phyloP scores from a whole-genome alignment of 192 early-diverging fungal genomes.

The Backusella sp. region DNA sequence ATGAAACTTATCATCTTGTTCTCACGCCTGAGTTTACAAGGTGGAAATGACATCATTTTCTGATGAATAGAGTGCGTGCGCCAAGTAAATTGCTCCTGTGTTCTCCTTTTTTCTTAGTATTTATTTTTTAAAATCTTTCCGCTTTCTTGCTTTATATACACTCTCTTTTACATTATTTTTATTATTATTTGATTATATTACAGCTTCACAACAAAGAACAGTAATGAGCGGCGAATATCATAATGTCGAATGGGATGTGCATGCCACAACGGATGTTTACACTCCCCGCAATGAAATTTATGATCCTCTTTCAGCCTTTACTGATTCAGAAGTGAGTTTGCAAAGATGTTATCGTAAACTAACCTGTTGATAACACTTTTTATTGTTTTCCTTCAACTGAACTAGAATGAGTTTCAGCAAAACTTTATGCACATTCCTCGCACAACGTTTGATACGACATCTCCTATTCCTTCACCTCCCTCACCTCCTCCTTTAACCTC shows the following conservation, averaged over 20 bases:
- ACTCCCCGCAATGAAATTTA: slow-evolving; percentile 11
- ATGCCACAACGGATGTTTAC: slow-evolving; percentile 21
- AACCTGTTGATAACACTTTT: too few species aligned
- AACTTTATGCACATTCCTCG: neutral
- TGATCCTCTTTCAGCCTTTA: slow-evolving; percentile 16
- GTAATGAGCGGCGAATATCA: slow-evolving; percentile 23
- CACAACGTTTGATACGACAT: slow-evolving; percentile 1
- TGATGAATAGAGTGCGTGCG: neutral
- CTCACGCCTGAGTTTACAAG: neutral
- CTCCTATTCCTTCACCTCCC: neutral
- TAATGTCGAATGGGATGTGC: slow-evolving; percentile 27
- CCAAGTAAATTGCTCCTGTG: neutral
- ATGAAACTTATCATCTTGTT: too few species aligned
- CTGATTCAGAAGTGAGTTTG: slow-evolving; percentile 14
- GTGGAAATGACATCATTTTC: neutral
- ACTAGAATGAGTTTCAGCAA: neutral
- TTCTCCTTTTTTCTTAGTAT: neutral
- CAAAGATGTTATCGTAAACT: neutral
- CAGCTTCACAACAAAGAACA: neutral
- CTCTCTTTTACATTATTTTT: neutral
- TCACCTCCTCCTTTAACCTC: neutral
- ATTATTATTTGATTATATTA: neutral
- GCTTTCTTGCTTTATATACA: neutral
- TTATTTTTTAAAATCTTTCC: neutral
- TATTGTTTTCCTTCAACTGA: neutral